phyloP scores from a whole-genome alignment of 1,284 basidiomycete genomes.

The Apiotrichum domesticum region DNA sequence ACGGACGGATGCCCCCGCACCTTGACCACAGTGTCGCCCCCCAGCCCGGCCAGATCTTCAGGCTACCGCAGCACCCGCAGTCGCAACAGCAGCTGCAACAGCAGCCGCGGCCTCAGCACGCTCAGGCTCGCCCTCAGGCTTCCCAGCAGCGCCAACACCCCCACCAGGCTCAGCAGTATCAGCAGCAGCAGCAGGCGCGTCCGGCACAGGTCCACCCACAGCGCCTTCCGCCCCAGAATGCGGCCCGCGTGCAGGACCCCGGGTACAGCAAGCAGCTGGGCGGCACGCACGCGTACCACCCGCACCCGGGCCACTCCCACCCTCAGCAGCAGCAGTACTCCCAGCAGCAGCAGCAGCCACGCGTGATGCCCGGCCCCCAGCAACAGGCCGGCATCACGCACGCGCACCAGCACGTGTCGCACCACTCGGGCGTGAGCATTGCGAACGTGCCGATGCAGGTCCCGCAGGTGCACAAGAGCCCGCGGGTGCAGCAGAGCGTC shows the following conservation, averaged over 20 bases:
- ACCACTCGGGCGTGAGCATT: not conserved
- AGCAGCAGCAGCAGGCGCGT: not conserved
- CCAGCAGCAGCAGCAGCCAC: slow-evolving; percentile 3
- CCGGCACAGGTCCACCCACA: not conserved
- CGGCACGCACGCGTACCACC: not conserved
- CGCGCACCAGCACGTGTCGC: not conserved
- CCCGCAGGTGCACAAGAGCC: slow-evolving; percentile 1
- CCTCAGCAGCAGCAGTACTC: slow-evolving; percentile 4
- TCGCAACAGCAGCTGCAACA: not conserved
- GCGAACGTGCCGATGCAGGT: not conserved
- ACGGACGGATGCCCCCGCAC: not conserved
- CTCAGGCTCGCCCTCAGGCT: too few species aligned
- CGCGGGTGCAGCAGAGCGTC: slow-evolving; percentile 3
- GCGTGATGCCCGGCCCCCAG: not conserved
- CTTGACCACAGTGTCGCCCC: not conserved
- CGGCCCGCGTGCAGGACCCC: not conserved
- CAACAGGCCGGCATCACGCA: slow-evolving; percentile 18
- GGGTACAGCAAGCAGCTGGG: not conserved
- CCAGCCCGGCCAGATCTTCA: not conserved
- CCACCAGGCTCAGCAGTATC: not conserved
- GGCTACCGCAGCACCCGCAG: not conserved
- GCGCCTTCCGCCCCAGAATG: not conserved
- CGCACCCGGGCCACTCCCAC: not conserved
- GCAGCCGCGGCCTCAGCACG: too few species aligned
- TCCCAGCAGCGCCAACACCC: not conserved